Conservation (phyloP, 2,329 filamentous ascomycete species). For the Dothidotthia symphoricarpi region DNA sequence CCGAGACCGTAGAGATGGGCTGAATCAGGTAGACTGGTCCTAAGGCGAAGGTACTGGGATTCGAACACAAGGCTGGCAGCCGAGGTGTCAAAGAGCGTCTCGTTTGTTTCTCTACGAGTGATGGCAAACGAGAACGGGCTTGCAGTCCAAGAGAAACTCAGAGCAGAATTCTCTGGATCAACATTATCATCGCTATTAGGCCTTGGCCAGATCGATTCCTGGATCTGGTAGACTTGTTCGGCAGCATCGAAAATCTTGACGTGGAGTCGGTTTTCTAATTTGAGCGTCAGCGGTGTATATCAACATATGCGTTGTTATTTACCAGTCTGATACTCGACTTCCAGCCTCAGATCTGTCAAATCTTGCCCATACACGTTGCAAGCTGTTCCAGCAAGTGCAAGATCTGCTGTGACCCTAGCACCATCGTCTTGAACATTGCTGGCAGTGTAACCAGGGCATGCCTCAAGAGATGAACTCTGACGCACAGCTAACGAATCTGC, state of each 20-base stretch:
- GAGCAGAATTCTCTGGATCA: constrained; percentile 42
- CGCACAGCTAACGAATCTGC: constrained; percentile 17
- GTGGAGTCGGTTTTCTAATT: constrained; percentile 62
- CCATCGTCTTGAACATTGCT: constrained; percentile 55
- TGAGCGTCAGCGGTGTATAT: constrained; percentile 42
- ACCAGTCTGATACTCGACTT: constrained; percentile 62
- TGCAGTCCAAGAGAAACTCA: constrained; percentile 55
- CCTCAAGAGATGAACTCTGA: constrained; percentile 20
- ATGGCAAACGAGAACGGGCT: constrained; percentile 68
- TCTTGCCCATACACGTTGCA: constrained; percentile 62
- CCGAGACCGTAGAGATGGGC: constrained; percentile 76
- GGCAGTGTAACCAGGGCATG: constrained; percentile 67
- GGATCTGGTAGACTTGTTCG: constrained; percentile 71
- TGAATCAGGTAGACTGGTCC: constrained; percentile 65
- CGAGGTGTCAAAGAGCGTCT: constrained; percentile 68
- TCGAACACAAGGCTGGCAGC: constrained; percentile 69
- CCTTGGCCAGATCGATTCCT: constrained; percentile 64
- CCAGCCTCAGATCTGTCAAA: constrained; percentile 53
- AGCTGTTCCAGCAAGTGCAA: constrained; percentile 65
- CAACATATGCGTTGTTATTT: constrained; percentile 58
- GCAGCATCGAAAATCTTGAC: constrained; percentile 69
- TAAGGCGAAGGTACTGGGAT: constrained; percentile 70
- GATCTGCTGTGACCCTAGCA: constrained; percentile 63
- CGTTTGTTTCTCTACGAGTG: constrained; percentile 54
- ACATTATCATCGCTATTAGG: constrained; percentile 43